phyloP scores from a whole-genome alignment of 2,329 filamentous ascomycete genomes.

The Sclerotiophoma versabilis region DNA sequence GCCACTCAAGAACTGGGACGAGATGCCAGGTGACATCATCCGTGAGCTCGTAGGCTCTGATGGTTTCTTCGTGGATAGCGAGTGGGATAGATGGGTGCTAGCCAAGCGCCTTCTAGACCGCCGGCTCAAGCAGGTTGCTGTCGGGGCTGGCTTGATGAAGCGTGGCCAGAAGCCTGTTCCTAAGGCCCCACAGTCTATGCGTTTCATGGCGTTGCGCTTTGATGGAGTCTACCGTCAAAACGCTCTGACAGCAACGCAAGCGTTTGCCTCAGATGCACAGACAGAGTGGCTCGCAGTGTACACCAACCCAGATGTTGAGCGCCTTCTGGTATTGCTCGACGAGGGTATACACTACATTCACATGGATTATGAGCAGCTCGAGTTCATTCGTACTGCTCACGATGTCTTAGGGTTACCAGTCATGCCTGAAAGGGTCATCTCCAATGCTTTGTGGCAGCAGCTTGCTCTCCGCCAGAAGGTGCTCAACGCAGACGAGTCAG shows the following conservation, averaged over 20 bases:
- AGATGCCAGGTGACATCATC: constrained; percentile 64
- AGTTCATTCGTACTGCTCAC: constrained; percentile 59
- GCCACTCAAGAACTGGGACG: constrained; percentile 62
- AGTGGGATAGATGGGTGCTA: constrained; percentile 65
- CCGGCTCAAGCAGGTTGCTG: constrained; percentile 55
- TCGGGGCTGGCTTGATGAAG: constrained; percentile 58
- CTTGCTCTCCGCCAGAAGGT: constrained; percentile 64
- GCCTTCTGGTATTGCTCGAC: constrained; percentile 62
- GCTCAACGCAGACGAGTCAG: constrained; percentile 58
- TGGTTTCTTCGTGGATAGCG: constrained; percentile 64
- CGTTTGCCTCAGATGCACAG: constrained; percentile 54
- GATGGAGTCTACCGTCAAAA: constrained; percentile 60
- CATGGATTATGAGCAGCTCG: constrained; percentile 65
- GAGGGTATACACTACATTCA: constrained; percentile 68
- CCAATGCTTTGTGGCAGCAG: constrained; percentile 64
- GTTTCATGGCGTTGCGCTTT: constrained; percentile 61
- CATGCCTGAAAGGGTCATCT: constrained; percentile 62
- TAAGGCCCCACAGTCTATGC: constrained; percentile 57
- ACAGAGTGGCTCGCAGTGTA: constrained; percentile 60
- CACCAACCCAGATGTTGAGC: constrained; percentile 62
- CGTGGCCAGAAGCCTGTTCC: constrained; percentile 52
- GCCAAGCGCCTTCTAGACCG: constrained; percentile 62
- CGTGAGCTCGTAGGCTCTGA: constrained; percentile 66
- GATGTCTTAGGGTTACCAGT: constrained; percentile 63
- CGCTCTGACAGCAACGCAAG: constrained; percentile 39